Evolutionary conservation across 352 stramenopile genomes (phyloP).

Genomic region (Globisporangium spinosum): DNA sequence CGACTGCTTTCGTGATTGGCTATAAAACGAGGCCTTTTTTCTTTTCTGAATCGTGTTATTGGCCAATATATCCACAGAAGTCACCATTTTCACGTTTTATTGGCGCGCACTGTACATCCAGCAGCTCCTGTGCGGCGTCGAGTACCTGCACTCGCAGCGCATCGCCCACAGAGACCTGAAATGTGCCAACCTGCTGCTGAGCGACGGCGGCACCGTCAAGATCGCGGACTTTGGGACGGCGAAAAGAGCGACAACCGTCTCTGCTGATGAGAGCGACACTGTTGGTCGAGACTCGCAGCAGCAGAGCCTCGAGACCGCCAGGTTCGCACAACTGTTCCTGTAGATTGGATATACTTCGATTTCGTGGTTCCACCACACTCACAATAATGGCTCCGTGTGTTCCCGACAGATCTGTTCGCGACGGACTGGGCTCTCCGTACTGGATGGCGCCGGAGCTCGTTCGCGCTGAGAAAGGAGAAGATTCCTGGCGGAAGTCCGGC

Average conservation of each 20-base stretch:
- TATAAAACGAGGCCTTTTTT: too few species aligned
- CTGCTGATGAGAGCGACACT: conserved; percentile 8
- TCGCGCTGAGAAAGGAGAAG: conserved; percentile 58
- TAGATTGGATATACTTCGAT: background rate
- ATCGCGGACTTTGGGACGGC: conserved; percentile 87
- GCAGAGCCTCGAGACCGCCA: conserved; percentile 14
- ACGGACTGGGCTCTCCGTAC: conserved; percentile 89
- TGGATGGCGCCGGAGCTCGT: conserved; percentile 96
- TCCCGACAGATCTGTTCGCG: conserved; percentile 46
- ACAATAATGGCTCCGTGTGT: background rate
- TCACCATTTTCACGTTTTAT: too few species aligned
- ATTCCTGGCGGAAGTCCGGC: conserved; percentile 87
- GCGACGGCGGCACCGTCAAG: conserved; percentile 60
- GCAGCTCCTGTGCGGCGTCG: conserved; percentile 59
- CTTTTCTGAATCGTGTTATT: too few species aligned
- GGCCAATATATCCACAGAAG: too few species aligned
- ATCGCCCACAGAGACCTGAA: conserved; percentile 88
- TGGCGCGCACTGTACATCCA: too few species aligned
- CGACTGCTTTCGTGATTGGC: too few species aligned
- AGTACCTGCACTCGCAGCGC: conserved; percentile 63
- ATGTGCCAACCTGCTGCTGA: conserved; percentile 81
- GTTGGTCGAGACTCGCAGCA: background rate
- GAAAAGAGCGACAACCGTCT: conserved; percentile 28
- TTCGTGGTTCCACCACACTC: background rate
- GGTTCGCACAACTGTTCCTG: background rate